Evolutionary conservation across 345 rosid species (phyloP).

Genomic region (Schrenkiella parvula): DNA sequence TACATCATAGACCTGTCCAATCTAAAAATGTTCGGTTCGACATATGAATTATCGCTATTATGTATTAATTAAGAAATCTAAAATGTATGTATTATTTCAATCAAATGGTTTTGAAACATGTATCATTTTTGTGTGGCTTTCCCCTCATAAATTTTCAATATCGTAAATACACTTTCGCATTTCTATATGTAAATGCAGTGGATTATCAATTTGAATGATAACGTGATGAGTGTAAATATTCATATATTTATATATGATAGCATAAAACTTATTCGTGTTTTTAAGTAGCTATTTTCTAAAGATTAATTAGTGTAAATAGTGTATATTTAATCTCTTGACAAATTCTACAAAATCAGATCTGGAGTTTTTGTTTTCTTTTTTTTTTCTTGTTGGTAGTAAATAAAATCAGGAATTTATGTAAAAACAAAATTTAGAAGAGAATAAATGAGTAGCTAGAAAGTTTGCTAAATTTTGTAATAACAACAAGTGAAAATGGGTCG

Average conservation of each 20-base stretch:
- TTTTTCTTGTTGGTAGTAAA: background rate
- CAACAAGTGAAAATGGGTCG: constrained; percentile 20
- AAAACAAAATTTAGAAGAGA: too few species aligned
- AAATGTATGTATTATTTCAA: background rate
- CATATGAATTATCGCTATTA: background rate
- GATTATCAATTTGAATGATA: background rate
- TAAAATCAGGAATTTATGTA: background rate
- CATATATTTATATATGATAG: too few species aligned
- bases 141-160: background rate
- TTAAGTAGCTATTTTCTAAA: background rate
- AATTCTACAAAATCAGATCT: background rate
- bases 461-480: constrained; percentile 31
- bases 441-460: constrained; percentile 20
- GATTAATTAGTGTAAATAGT: background rate
- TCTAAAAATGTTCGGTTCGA: constrained; percentile 12
- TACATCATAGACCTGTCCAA: constrained; percentile 33
- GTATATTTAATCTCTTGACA: background rate
- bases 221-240: background rate
- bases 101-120: constrained; percentile 1
- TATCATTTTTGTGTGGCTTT: background rate
- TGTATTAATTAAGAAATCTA: background rate
- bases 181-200: background rate
- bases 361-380: background rate
- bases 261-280: background rate
- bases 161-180: background rate